Base-by-base conservation (phyloP, 2,329 filamentous ascomycete species). In the Stagonosporopsis cucurbitacearum region DNA sequence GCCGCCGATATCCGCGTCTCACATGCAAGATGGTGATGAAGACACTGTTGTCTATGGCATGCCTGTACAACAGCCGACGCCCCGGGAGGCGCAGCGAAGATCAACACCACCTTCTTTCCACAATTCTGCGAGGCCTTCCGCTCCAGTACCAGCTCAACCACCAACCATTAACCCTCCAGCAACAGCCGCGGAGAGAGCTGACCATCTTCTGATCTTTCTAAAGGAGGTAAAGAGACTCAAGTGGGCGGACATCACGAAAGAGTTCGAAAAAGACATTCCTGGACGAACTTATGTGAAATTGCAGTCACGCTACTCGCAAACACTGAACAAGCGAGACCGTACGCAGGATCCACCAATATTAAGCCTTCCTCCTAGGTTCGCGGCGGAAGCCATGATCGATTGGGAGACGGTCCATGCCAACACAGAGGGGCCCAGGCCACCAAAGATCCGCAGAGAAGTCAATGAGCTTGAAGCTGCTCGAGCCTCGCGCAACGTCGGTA, bases 151-250 rank as follows among this genome's bases (percentile, higher is more conserved):
- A n/a, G 30, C 8, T 9, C 35, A 20, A 17, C 23, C 4, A 5
- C 40, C n/a, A 11, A 32, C 22, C 4, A 22, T 12, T 22, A 8
- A 35, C 33, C 25, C 49, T 33, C 20, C 9, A 32, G 23, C 40
- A 9, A 20, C 3, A n/a, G 6, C 13, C n/a, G 13, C 52, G 13
- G 33, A 62, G 12, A 58, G 66, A 20, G 66, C 72, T 41, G 65
- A 72, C 15, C 64, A 72, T 23, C 58, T 76, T 7, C 60, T 81
- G 0, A 73, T 77, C 5, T 74, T 74, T 32, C 49, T 81, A 4
- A 80, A 76, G 43, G 77, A 79, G 49, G 74, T 76, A 0, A 73
- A 77, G 32, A 60, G 63, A 6, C 55, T 70, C 3, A 54, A 56
- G 8, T 81, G 78, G 77, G 50, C 62, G 2, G 60, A 73, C 1